Percentiles rank a stretch among this genome's conserved stretches.
Conservation (phyloP, 371 early-diverging fungal species). For the Amoeboaphelidium protococcarum region DNA sequence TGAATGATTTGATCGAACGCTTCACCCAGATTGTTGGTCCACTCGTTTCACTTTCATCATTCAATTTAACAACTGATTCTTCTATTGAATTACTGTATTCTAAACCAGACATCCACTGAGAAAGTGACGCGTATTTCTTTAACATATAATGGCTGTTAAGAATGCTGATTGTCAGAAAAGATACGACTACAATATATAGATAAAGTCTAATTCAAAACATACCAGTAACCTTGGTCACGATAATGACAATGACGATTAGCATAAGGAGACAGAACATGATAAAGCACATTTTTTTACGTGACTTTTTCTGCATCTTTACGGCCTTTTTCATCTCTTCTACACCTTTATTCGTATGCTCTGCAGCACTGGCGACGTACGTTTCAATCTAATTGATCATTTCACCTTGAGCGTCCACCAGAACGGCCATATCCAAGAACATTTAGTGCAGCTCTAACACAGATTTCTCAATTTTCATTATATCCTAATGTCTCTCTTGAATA, state of each 20-base stretch:
- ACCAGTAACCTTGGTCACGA: too few species aligned
- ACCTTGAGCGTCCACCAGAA: constrained; percentile 51
- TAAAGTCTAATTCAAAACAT: too few species aligned
- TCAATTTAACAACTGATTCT: too few species aligned
- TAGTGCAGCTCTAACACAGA: constrained; percentile 65
- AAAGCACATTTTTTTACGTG: background rate
- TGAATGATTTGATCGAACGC: too few species aligned
- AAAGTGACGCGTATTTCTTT: too few species aligned
- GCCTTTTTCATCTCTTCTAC: constrained; percentile 37
- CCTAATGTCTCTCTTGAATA: constrained; percentile 61
- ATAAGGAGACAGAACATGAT: background rate
- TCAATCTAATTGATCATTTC: constrained; percentile 42
- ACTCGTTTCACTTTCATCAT: too few species aligned
- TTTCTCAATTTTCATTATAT: constrained; percentile 61
- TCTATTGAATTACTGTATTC: too few species aligned
- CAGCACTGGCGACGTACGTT: constrained; percentile 27
- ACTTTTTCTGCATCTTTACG: constrained; percentile 4
- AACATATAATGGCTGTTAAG: too few species aligned
- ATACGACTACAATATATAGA: too few species aligned
- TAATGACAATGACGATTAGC: background rate
- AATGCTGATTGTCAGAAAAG: too few species aligned
- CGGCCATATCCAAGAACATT: constrained; percentile 67
- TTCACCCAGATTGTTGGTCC: too few species aligned
- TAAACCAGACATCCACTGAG: too few species aligned
- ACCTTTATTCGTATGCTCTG: constrained; percentile 36